Base-by-base conservation (phyloP, 345 rosid species). In the Bruguiera gymnorhiza region DNA sequence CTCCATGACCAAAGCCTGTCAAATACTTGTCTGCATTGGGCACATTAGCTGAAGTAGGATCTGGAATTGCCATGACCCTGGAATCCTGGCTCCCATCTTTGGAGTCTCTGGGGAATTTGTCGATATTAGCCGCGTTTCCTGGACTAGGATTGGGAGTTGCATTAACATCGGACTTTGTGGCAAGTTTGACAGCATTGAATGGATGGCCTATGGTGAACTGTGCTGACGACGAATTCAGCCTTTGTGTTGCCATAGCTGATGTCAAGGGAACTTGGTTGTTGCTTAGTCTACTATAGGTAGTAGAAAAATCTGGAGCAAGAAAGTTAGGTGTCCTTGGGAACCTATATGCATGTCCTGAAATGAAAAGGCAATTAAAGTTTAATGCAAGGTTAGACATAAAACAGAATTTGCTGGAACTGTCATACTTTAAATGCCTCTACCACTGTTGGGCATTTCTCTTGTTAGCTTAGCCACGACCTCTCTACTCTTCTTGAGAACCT, bases 301-400 rank as follows among this genome's bases (percentile, higher is more conserved):
- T 5, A 37, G 46, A 20, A 16, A 59, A 30, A 37, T 8, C 21
- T 39, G 46, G 68, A 26, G 24, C 34, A 37, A 19, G 26, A 50
- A 18, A 5, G 29, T n/a, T 39, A 10, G 37, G 16, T 54, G 55
- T 6, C 55, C 21, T n/a, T 16, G 50, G 20, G 34, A 70, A 39
- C 37, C 31, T 7, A 71, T 27, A 11, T 20, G n/a, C 27, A 29
- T n/a, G 52, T 27, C 54, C 67, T 70, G 73, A 56, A 57, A 68
- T 56, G 10, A 51, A 5, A 26, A 19, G 13, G 34, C 10, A 64
- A 43, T 16, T 4, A 27, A 19, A 5, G 8, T 18, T 36, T 21
- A 24, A 18, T 34, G 8, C 19, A n/a, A 24, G 20, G 48, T 0
- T 27, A 27, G 9, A 43, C 50, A 43, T 43, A 13, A 43, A 13